Percentiles rank a stretch among this genome's conserved stretches.
Evolutionary conservation across 768 basidiomycete species (phyloP).

Genomic region (Myochromella boudieri): DNA sequence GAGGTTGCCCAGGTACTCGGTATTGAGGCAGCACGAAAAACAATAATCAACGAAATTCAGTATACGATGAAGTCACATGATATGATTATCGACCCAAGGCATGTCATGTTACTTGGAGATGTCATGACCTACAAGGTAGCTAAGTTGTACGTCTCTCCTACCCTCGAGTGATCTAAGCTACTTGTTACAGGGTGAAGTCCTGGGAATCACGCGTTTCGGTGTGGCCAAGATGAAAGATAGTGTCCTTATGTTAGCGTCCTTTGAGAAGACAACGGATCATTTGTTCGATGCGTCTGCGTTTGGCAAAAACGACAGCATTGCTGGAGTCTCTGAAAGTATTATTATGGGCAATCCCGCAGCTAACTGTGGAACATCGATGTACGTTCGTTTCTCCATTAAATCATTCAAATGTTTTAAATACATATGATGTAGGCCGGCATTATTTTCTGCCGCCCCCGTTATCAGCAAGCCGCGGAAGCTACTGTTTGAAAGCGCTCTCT

Average conservation of each 20-base stretch:
- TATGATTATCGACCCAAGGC: slow-evolving; percentile 98
- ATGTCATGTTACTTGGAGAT: slow-evolving; percentile 97
- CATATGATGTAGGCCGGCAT: slow-evolving; percentile 40
- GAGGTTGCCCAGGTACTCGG: slow-evolving; percentile 95
- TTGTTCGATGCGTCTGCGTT: slow-evolving; percentile 96
- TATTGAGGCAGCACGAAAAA: slow-evolving; percentile 92
- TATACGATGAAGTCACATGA: slow-evolving; percentile 97
- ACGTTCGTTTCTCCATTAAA: slow-evolving; percentile 21
- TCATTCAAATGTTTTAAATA: slow-evolving; percentile 4
- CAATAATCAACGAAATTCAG: slow-evolving; percentile 96
- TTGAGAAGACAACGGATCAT: slow-evolving; percentile 99
- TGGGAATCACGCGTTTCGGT: slow-evolving; percentile 98
- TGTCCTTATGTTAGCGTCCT: slow-evolving; percentile 97
- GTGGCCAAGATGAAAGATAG: slow-evolving; percentile 99
- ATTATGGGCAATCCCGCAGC: slow-evolving; percentile 98
- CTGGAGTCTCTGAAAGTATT: slow-evolving; percentile 98
- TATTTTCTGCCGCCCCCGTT: slow-evolving; percentile 42
- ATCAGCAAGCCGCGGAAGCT: slow-evolving; percentile 50
- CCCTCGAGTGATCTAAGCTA: slow-evolving; percentile 8
- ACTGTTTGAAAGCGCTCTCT: slow-evolving; percentile 49
- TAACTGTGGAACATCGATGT: slow-evolving; percentile 94
- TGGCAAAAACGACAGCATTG: slow-evolving; percentile 92
- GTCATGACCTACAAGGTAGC: slow-evolving; percentile 96
- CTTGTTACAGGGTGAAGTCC: slow-evolving; percentile 77
- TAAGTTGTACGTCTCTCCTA: background rate